phyloP scores from a whole-genome alignment of 1,284 basidiomycete species.

The Tylopilus orsonianus region DNA sequence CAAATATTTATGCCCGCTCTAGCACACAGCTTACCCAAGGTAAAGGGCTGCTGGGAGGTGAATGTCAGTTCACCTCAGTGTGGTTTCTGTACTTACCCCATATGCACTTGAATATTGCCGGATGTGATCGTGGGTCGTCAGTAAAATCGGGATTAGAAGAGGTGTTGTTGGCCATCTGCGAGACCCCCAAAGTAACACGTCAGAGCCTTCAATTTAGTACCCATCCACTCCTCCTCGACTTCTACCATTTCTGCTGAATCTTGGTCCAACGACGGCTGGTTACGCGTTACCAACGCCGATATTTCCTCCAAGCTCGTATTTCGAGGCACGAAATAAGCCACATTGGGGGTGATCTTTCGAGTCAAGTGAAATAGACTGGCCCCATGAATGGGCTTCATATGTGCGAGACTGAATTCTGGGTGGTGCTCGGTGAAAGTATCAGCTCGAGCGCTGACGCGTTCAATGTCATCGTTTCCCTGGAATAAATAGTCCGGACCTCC shows the following conservation, averaged over 20 bases:
- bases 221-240: constrained; percentile 90
- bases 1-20: background rate
- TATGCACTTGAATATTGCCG: too few relatives aligned
- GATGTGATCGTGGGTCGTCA: background rate
- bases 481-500: constrained; percentile 77
- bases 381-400: constrained; percentile 80
- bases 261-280: constrained; percentile 3
- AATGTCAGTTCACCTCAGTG: background rate
- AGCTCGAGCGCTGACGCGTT: constrained; percentile 19
- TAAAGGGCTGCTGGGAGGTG: background rate
- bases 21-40: background rate
- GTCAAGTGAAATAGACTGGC: constrained; percentile 76
- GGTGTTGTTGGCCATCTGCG: constrained; percentile 58
- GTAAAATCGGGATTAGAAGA: constrained; percentile 40
- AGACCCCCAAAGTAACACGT: constrained; percentile 83
- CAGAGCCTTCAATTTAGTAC: constrained; percentile 77
- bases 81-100: background rate
- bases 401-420: constrained; percentile 67
- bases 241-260: constrained; percentile 57
- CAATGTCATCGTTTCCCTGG: constrained; percentile 23
- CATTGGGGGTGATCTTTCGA: constrained; percentile 69
- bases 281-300: constrained; percentile 46
- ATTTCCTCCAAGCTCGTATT: constrained; percentile 81
- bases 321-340: constrained; percentile 89
- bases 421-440: constrained; percentile 30